Percentiles rank a stretch among this genome's conserved stretches.
These are phyloP conservation scores for Xylaria sp. DNA, from an alignment of 495 filamentous ascomycete genomes.

Conservation along the genomic window DNA sequence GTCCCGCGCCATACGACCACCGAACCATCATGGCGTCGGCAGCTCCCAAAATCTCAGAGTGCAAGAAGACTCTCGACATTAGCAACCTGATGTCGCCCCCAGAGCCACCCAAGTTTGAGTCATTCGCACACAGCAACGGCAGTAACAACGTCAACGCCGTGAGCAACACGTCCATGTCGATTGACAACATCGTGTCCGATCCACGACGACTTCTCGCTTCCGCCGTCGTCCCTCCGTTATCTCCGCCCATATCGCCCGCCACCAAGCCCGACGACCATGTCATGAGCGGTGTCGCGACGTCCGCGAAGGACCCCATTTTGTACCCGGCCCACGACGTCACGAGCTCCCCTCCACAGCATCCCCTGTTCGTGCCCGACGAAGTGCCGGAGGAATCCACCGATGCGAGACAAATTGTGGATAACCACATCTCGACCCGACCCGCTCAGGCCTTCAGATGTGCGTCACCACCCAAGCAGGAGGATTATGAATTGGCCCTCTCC, in stretches of 20 bases:
- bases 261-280: slow-evolving; percentile 47
- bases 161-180: slow-evolving; percentile 1
- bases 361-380: slow-evolving; percentile 43
- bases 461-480: slow-evolving; percentile 68
- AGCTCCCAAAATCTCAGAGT: slow-evolving; percentile 24
- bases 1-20: slow-evolving; percentile 18
- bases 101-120: slow-evolving; percentile 68
- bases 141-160: not conserved
- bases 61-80: slow-evolving; percentile 48
- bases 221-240: slow-evolving; percentile 62
- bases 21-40: slow-evolving; percentile 31
- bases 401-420: slow-evolving; percentile 64
- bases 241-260: slow-evolving; percentile 76
- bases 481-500: slow-evolving; percentile 71
- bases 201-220: slow-evolving; percentile 48
- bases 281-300: slow-evolving; percentile 26
- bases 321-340: slow-evolving; percentile 59
- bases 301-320: slow-evolving; percentile 52
- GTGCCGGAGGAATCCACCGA: slow-evolving; percentile 49
- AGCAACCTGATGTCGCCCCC: slow-evolving; percentile 80
- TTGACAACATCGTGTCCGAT: slow-evolving; percentile 25
- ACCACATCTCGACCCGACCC: slow-evolving; percentile 71
- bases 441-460: slow-evolving; percentile 59
- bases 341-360: slow-evolving; percentile 59
- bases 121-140: slow-evolving; percentile 49